A percentile compares a stretch with the other conserved stretches of the same genome.
phyloP scores from a whole-genome alignment of 345 rosid genomes.

The Combretum micranthum region DNA sequence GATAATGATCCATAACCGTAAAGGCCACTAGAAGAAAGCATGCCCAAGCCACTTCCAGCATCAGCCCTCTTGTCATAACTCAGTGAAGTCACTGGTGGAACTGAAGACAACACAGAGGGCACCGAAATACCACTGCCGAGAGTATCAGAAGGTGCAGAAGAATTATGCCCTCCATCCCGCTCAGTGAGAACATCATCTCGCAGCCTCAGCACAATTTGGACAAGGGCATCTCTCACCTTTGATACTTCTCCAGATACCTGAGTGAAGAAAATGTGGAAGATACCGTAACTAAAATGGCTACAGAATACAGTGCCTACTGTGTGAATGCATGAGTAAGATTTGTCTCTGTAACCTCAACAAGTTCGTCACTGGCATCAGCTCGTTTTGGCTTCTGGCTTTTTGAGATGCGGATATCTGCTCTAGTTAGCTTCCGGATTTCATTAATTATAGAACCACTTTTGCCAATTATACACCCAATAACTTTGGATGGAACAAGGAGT shows the following conservation, averaged over 20 bases:
- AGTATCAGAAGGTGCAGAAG: conserved; percentile 48
- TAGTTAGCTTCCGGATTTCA: conserved; percentile 85
- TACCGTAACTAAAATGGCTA: not conserved
- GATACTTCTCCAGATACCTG: conserved; percentile 74
- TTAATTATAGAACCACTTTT: conserved; percentile 85
- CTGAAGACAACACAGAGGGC: conserved; percentile 60
- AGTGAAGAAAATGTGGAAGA: conserved; percentile 2
- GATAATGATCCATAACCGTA: conserved; percentile 73
- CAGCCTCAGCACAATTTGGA: conserved; percentile 82
- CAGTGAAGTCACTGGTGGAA: conserved; percentile 56
- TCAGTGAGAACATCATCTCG: conserved; percentile 84
- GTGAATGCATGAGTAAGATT: not conserved
- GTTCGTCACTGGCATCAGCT: conserved; percentile 74
- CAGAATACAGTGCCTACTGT: not conserved
- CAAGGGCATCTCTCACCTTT: conserved; percentile 79
- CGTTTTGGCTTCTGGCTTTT: conserved; percentile 63
- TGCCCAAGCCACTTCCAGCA: conserved; percentile 46
- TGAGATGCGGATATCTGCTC: conserved; percentile 71
- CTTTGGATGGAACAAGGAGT: conserved; percentile 78
- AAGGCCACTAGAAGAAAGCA: conserved; percentile 60
- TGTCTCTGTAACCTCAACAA: conserved; percentile 54
- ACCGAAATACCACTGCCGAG: conserved; percentile 43
- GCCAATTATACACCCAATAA: conserved; percentile 92
- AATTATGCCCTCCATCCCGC: conserved; percentile 41
- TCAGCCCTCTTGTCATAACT: conserved; percentile 77